Evolutionary conservation across 805 yeast genomes (phyloP), one percentile per base, ranked within the genome.

Genomic region (Diddensiella transvaalensis): DNA sequence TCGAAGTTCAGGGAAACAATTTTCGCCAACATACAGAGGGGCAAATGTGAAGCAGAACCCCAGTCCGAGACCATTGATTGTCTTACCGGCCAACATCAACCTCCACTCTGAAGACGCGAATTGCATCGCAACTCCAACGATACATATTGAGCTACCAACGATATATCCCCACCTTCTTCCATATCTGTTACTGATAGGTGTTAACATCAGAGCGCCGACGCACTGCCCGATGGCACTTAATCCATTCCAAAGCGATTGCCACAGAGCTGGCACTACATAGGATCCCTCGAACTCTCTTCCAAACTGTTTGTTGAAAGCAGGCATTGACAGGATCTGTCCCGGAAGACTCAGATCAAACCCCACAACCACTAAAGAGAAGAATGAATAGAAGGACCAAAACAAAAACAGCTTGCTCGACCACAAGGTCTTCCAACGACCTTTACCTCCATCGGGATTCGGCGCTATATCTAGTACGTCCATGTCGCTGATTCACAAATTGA

Each of bases 241-340:
- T 18, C 47, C 41, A 43, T 43, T 43, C 47, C 47, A 43, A 29
- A 43, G 29, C 4, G 71, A 54, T 66, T 72, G 59, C 59, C 65
- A 45, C 58, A 71, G 70, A 61, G 74, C 67, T 62, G 68, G 57
- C 58, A 64, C 54, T 3, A 47, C 38, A 18, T 43, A 51, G 2
- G 50, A 42, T 3, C 36, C 23, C 13, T 39, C 36, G n/a, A 38
- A 41, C 5, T 40, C 22, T 4, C 23, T 47, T 2, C 81, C 81
- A 49, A 65, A 76, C 54, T 67, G 66, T 44, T 55, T 55, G 39
- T 62, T 60, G 52, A 76, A 76, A 17, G 71, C 67, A 1, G 77
- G 76, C 54, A 71, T 66, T 3, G 73, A n/a, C n/a, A n/a, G n/a
- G n/a, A n/a, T n/a, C n/a, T n/a, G n/a, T n/a, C n/a, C n/a, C n/a